Conservation (phyloP, 352 stramenopile species). For the Phytophthora idaei region DNA sequence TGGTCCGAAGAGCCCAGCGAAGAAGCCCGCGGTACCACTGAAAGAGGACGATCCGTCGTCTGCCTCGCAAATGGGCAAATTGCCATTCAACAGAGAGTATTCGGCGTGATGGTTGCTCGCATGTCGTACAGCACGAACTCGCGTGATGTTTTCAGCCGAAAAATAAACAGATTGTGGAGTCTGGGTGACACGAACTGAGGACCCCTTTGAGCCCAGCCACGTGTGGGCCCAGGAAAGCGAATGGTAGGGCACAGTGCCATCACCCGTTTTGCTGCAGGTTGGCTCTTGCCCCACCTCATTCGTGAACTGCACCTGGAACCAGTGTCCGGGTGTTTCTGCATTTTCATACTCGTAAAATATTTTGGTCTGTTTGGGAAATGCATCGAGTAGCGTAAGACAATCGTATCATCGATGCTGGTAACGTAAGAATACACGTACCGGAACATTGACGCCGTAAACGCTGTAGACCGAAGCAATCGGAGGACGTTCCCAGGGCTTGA, state of each 20-base stretch:
- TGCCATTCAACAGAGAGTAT: conserved; percentile 55
- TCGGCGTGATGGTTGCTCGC: conserved; percentile 60
- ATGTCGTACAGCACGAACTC: conserved; percentile 52
- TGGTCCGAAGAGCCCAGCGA: conserved; percentile 66
- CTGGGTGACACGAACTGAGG: conserved; percentile 69
- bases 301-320: conserved; percentile 63
- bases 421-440: conserved; percentile 36
- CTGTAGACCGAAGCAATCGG: conserved; percentile 78
- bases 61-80: conserved; percentile 44
- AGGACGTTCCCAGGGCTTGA: conserved; percentile 65
- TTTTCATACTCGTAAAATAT: conserved; percentile 78
- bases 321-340: conserved; percentile 51
- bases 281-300: conserved; percentile 53
- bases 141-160: conserved; percentile 55
- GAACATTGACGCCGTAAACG: conserved; percentile 80
- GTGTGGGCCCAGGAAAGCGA: conserved; percentile 81
- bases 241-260: conserved; percentile 80
- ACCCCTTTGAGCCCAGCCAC: conserved; percentile 59
- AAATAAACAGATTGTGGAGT: conserved; percentile 79
- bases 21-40: conserved; percentile 46
- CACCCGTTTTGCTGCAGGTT: conserved; percentile 75
- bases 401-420: neutral
- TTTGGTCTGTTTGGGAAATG: conserved; percentile 48
- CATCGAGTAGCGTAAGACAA: neutral
- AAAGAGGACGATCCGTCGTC: conserved; percentile 15